Conservation (phyloP, 192 early-diverging fungal genomes). For the Gigaspora rosea region DNA sequence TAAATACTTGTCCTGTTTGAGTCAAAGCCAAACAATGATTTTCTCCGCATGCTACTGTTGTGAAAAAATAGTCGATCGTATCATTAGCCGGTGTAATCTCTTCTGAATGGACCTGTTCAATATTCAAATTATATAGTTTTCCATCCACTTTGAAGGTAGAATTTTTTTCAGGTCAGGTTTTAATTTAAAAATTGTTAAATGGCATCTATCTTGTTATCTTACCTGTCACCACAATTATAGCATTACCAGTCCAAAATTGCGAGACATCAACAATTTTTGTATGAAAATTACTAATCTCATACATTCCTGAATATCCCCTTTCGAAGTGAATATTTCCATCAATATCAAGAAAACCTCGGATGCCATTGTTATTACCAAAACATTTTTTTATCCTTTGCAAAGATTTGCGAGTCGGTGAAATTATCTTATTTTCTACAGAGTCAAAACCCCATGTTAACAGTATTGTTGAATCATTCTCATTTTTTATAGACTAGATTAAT, state of each 20-base stretch:
- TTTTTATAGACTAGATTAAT: not conserved
- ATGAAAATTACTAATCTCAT: not conserved
- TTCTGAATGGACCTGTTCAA: not conserved
- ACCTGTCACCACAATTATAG: conserved; percentile 12
- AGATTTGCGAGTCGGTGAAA: not conserved
- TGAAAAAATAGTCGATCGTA: conserved; percentile 1
- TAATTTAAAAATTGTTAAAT: not conserved
- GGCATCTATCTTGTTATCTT: not conserved
- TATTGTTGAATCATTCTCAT: not conserved
- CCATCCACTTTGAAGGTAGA: not conserved
- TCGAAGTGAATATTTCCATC: conserved; percentile 7
- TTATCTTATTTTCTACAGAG: not conserved
- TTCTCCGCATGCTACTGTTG: conserved; percentile 34
- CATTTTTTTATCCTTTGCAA: not conserved
- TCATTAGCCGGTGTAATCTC: not conserved
- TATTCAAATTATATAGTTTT: conserved; percentile 18
- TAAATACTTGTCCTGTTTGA: conserved; percentile 35
- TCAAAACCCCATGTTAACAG: conserved; percentile 5
- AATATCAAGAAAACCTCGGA: conserved; percentile 14
- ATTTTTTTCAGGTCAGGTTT: not conserved
- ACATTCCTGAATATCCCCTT: not conserved
- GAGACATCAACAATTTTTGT: conserved; percentile 11
- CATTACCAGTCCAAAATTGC: conserved; percentile 13
- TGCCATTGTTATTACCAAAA: conserved; percentile 22
- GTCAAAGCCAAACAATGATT: conserved; percentile 39